Evolutionary conservation across 257 asterid species (phyloP).

Genomic region (Solanum lycopersicoides): DNA sequence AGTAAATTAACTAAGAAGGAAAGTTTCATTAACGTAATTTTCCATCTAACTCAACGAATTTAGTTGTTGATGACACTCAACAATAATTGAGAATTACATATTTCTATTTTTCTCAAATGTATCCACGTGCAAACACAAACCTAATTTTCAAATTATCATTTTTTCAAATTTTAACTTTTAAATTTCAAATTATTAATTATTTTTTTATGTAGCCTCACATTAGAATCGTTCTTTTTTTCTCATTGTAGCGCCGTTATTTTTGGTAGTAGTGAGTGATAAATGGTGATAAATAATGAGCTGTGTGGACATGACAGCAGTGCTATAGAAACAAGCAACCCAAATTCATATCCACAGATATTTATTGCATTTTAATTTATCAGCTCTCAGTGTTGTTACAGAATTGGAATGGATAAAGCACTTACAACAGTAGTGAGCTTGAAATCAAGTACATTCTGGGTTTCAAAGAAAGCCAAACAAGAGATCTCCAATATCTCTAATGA

Average conservation of each 20-base stretch:
- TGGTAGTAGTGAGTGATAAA: not conserved
- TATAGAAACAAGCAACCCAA: not conserved
- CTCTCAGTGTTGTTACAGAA: not conserved
- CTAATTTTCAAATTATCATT: not conserved
- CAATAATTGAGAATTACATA: not conserved
- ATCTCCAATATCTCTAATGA: constrained; percentile 83
- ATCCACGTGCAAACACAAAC: not conserved
- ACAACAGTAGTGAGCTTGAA: constrained; percentile 77
- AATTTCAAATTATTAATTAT: not conserved
- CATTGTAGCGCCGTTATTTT: constrained; percentile 24
- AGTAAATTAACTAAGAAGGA: not conserved
- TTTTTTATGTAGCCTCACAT: not conserved
- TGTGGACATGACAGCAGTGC: constrained; percentile 7
- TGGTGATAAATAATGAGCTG: constrained; percentile 25
- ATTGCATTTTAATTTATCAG: not conserved
- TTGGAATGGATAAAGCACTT: constrained; percentile 75
- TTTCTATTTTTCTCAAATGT: no score
- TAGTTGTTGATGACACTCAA: not conserved
- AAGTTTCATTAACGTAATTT: not conserved
- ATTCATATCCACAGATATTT: not conserved
- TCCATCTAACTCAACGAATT: not conserved
- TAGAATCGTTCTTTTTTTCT: not conserved
- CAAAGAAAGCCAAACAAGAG: constrained; percentile 92
- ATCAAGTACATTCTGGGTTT: constrained; percentile 82
- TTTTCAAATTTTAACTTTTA: not conserved